Evolutionary conservation across 2,329 filamentous ascomycete species (phyloP), one percentile per base, ranked within the genome.

Genomic region (Chrysoporthe deuterocubensis): DNA sequence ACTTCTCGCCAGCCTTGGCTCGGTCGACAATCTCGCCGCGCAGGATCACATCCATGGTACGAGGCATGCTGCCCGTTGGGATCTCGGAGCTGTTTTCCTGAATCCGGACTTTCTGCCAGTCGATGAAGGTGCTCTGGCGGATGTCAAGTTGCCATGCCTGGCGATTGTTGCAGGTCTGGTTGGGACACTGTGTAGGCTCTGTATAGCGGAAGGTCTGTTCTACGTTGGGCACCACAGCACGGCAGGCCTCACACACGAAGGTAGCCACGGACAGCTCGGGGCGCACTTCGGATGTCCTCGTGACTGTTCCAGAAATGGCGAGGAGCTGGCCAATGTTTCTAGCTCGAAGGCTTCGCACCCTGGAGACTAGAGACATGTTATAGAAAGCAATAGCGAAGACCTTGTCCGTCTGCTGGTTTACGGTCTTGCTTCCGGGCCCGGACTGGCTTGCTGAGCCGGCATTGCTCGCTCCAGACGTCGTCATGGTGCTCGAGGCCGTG

Each of bases 51-150:
- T 99, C 96, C 88, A 99, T 96, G 2, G 96, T 99, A 69, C 96
- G 88, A 34, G 96, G 96, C 96, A 99, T 99, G 81, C 94, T 97
- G 65, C 96, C 96, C 0, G 96, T 99, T 0, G 96, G 96, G 48
- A 99, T 99, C 78, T 99, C 96, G 4, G 95, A 95, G 73, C 94
- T 97, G 82, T 98, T 99, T 80, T 99, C 96, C 80, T 99, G 96
- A 70, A 98, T 93, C 71, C 96, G 92, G 34, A 98, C 94, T 78
- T 98, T 98, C 78, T 99, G 96, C 96, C 96, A 99, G 81, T 99
- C 96, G 70, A 99, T 92, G 77, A 99, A 99, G 0, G 94, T 98
- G 78, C 94, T 97, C 78, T 97, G 95, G 56, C 93, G 87, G 75
- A 99, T 97, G 74, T 99, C 95, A n/a, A 99, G 82, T 72, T 94